Base-by-base conservation (phyloP, 2,329 filamentous ascomycete species). In the Arthroderma sp. region DNA sequence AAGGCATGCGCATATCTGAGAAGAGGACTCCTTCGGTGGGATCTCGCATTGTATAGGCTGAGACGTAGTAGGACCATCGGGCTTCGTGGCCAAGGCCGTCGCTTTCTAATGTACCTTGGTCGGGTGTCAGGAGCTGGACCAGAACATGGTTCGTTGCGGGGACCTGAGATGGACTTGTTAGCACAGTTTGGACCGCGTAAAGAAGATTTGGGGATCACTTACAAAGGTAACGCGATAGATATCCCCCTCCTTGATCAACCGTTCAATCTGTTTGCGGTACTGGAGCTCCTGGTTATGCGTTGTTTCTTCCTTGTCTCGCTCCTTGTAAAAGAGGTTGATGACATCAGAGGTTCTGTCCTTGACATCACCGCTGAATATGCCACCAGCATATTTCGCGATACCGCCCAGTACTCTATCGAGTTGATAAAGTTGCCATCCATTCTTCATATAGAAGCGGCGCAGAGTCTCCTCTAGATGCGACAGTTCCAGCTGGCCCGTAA, bases 341-440 rank as follows among this genome's bases (percentile, higher is more conserved):
- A 98, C 86, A 60, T 97, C 91, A 4, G 87, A 83, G 38, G 88
- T 95, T 79, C 93, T 95, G 69, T 98, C 93, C 74, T 95, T 95
- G 51, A 82, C 80, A 65, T 98, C 93, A 2, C 82, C 82, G 66
- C 84, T 90, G 67, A 91, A 87, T 69, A 95, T 90, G n/a, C 81
- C 81, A 17, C 90, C 79, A 23, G 87, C 89, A 59, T 91, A 85
- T 58, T 90, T 86, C 59, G 86, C 86, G 39, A 96, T 81, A 0
- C 86, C 86, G 67, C 84, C 84, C 56, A 97, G 81, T 31, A 96
- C 82, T 68, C 95, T 91, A 67, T 94, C 88, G 62, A 97, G 84
- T 3, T 88, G 91, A 75, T 97, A 98, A 39, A 97, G 75, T 66
- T 90, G 89, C 86, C 91, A 98, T 5, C 93, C 93, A 63, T 84